Conservation (phyloP, 257 asterid genomes). For the Gentiana straminea region DNA sequence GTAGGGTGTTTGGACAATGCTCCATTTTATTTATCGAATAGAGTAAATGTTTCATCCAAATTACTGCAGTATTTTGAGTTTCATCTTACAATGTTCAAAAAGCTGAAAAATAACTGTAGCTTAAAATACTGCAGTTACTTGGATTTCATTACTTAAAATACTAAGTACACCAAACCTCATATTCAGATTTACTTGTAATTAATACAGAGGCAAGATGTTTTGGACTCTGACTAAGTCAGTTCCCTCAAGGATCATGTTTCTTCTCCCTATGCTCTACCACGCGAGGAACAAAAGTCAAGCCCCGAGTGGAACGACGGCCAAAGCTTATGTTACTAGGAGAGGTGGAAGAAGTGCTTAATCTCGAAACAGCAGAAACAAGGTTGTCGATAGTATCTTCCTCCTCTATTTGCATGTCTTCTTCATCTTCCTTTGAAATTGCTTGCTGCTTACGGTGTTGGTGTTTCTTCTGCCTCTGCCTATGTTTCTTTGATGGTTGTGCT, state of each 20-base stretch:
- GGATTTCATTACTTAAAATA: no score
- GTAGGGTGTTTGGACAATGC: no score
- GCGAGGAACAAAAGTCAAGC: conserved; percentile 63
- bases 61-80: no score
- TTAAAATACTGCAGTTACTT: no score
- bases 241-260: conserved; percentile 22
- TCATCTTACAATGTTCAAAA: no score
- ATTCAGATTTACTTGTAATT: neutral
- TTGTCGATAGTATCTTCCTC: conserved; percentile 57
- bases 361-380: conserved; percentile 79
- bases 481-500: conserved; percentile 71
- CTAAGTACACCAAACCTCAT: no score
- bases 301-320: conserved; percentile 65
- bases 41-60: no score
- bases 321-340: conserved; percentile 77
- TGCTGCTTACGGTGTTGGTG: conserved; percentile 27
- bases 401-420: conserved; percentile 62
- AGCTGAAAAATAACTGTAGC: no score
- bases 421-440: conserved; percentile 22
- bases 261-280: conserved; percentile 39
- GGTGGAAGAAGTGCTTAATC: conserved; percentile 62
- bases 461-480: conserved; percentile 45
- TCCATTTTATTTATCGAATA: no score
- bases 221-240: conserved; percentile 7
- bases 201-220: neutral